A percentile compares a stretch with the other conserved stretches of the same genome.
Conservation (phyloP, 2,329 filamentous ascomycete genomes). For the Colletotrichum costaricense region DNA sequence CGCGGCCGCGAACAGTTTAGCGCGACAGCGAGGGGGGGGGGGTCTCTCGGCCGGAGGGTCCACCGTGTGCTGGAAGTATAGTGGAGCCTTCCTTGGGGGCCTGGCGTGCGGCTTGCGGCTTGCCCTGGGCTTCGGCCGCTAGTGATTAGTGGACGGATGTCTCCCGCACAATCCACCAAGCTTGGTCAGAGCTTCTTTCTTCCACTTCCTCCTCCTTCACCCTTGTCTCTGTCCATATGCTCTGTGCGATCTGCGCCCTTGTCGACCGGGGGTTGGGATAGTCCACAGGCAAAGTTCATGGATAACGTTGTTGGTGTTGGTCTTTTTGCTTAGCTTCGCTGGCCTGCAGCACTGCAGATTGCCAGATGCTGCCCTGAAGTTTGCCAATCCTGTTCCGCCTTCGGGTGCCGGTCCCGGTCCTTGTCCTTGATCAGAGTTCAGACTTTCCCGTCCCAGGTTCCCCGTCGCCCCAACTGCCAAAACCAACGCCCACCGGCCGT, state of each 20-base stretch:
- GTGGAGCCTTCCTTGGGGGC: too few species aligned
- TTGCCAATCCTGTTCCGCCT: neutral
- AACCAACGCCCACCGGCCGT: neutral
- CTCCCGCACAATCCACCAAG: conserved; percentile 19
- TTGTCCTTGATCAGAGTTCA: neutral
- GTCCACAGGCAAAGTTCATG: neutral
- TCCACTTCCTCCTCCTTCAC: neutral
- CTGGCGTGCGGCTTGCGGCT: too few species aligned
- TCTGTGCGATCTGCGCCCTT: neutral
- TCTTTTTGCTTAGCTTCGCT: neutral
- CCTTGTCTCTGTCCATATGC: too few species aligned
- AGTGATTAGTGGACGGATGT: conserved; percentile 29
- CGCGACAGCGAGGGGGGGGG: conserved; percentile 11
- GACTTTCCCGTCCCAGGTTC: neutral
- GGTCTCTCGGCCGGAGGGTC: conserved; percentile 14
- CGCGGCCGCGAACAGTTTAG: conserved; percentile 18
- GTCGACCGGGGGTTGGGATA: neutral
- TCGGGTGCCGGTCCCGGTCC: neutral
- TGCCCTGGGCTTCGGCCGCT: conserved; percentile 15
- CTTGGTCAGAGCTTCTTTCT: conserved; percentile 21
- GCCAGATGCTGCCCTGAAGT: neutral
- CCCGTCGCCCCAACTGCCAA: neutral
- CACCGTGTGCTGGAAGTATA: neutral
- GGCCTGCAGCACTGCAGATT: too few species aligned
- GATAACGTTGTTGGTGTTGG: neutral